These are phyloP conservation scores for Withania somnifera DNA, from an alignment of 305 asterid genomes.

Conservation along the genomic window DNA sequence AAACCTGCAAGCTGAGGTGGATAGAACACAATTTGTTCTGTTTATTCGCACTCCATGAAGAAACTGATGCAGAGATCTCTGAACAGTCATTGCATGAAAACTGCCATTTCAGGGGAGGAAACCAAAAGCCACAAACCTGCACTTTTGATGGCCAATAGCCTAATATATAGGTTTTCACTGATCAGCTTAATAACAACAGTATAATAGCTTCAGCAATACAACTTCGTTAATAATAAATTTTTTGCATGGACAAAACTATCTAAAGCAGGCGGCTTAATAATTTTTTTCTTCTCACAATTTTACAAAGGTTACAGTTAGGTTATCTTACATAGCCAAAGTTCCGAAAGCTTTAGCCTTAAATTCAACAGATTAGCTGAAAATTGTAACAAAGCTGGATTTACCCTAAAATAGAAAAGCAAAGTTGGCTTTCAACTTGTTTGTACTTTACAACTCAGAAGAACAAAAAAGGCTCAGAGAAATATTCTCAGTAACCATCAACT, in stretches of 20 bases:
- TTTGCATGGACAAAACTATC: slow-evolving; percentile 1
- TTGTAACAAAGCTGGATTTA: not conserved
- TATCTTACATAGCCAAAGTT: not conserved
- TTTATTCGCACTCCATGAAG: slow-evolving; percentile 20
- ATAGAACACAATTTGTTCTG: slow-evolving; percentile 41
- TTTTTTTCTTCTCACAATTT: not conserved
- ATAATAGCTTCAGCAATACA: not conserved
- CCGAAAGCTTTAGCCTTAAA: not conserved
- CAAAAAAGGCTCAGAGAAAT: not conserved
- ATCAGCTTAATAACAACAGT: not conserved
- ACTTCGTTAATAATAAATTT: not conserved
- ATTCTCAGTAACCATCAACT: not conserved
- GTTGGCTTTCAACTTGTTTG: not conserved
- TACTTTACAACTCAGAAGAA: not conserved
- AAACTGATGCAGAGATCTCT: slow-evolving; percentile 34
- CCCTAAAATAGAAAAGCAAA: not conserved
- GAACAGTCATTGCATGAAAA: slow-evolving; percentile 73
- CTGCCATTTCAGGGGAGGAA: slow-evolving; percentile 77
- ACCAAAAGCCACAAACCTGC: slow-evolving; percentile 92
- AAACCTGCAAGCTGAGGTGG: slow-evolving; percentile 41
- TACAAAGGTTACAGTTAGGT: not conserved
- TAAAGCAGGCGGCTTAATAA: not conserved
- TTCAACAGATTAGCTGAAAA: not conserved
- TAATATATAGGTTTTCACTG: slow-evolving; percentile 15
- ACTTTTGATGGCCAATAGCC: slow-evolving; percentile 93